These are phyloP conservation scores for Kondoa malvinella DNA, from an alignment of 768 basidiomycete genomes.

Conservation along the genomic window DNA sequence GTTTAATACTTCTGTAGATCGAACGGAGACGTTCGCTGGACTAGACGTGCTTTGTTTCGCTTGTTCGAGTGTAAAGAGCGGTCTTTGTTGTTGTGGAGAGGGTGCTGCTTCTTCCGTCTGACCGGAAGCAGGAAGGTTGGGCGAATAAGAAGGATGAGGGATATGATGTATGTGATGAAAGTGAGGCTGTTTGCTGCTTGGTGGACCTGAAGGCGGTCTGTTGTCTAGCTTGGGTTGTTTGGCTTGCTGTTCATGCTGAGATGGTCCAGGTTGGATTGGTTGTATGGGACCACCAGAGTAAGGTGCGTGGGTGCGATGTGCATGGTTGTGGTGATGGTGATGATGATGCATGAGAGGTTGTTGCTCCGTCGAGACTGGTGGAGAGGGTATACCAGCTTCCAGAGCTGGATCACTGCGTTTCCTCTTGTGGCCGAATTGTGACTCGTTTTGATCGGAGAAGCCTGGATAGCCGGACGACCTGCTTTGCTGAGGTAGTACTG, in stretches of 20 bases:
- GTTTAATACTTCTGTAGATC: conserved; percentile 11
- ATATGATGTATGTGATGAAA: conserved; percentile 1
- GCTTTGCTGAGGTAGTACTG: not conserved
- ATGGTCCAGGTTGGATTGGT: not conserved
- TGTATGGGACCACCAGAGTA: not conserved
- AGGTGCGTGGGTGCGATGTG: not conserved
- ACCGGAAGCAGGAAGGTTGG: not conserved
- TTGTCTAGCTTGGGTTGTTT: not conserved
- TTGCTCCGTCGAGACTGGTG: not conserved
- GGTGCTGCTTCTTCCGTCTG: conserved; percentile 1
- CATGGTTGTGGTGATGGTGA: not conserved
- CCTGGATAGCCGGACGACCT: not conserved
- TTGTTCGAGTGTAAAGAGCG: not conserved
- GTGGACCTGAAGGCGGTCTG: not conserved
- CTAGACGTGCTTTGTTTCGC: conserved; percentile 7
- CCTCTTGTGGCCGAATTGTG: not conserved
- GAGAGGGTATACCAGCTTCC: not conserved
- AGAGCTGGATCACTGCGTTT: not conserved
- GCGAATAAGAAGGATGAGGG: not conserved
- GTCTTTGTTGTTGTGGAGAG: conserved; percentile 15
- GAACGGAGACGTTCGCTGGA: conserved; percentile 11
- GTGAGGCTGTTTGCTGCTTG: not conserved
- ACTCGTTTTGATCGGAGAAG: not conserved
- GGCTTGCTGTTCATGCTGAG: not conserved
- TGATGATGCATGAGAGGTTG: not conserved